Evolutionary conservation across 2,329 filamentous ascomycete genomes (phyloP), one percentile per base, ranked within the genome.

Genomic region (Aureobasidium namibiae): DNA sequence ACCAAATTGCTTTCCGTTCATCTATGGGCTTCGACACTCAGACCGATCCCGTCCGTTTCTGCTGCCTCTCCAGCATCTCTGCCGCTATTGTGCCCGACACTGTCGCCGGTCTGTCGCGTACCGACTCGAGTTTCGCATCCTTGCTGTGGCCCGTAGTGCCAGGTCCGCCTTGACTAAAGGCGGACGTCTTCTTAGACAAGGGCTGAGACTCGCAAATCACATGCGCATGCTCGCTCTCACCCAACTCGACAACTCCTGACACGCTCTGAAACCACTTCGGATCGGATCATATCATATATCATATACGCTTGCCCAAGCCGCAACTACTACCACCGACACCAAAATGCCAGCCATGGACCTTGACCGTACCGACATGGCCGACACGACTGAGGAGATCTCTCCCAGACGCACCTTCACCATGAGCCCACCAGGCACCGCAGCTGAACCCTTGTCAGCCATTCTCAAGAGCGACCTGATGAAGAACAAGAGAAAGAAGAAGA

Each of bases 141-240:
- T 69, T 78, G 69, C 67, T 77, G 61, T 77, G 76, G 74, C 71
- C 49, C 13, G 71, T 74, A 67, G 76, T 72, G 68, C 68, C 66
- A 64, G 71, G 77, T 79, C 78, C 78, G 75, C 76, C 76, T 74
- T 80, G 75, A 80, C 68, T 60, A 38, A 31, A 64, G 76, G 77
- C 77, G 78, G 78, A 78, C 77, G 76, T 76, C 21, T 38, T 38
- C 8, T 21, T n/a, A 26, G 41, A 61, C 41, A 36, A 46, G 59
- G 56, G 41, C 36, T 46, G 24, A 56, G 26, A 4, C 31, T n/a
- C 24, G n/a, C n/a, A 4, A 29, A 41, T 42, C 50, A 54, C 50
- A 54, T 42, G 50, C 50, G 38, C 50, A 21, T 23, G 1, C 24
- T 31, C 24, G 36, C 49, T 36, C 21, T 31, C 16, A 31, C 26